Base-by-base conservation (phyloP, 129 eudicot genomes). In the Tagetes patula region DNA sequence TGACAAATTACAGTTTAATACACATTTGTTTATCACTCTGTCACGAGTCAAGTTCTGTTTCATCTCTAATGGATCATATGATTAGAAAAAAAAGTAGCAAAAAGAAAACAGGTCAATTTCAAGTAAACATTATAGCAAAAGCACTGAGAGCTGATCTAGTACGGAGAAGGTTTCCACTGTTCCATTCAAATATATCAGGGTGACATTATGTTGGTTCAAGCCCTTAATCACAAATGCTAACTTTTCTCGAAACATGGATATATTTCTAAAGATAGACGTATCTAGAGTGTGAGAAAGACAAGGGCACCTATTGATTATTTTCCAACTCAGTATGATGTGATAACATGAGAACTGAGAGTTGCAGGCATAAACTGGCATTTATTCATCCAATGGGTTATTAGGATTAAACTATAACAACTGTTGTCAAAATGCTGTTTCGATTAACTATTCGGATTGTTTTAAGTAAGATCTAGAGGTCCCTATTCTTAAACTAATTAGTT, bases 121-220 rank as follows among this genome's bases (percentile, higher is more conserved):
- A 42, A 9, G 46, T 42, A 42, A 42, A 42, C 46, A 20, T 20
- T 20, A 20, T 20, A 20, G 27, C 27, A 20, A 20, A 20, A 20
- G 27, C 27, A 20, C 27, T 20, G 27, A 20, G 27, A 42, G 8
- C 46, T 42, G 46, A 42, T 42, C 6, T 42, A 9, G 46, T 42
- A 53, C 27, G 58, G 41, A 71, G n/a, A 71, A 38, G 33, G 43
- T 11, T 54, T 53, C 52, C 31, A 53, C 8, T 54, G 38, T 54
- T 53, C 52, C 31, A 53, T 3, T 54, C 49, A 30, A 53, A 50
- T 70, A 38, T 30, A 53, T 27, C 27, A 12, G 12, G 50, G 65
- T 70, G 64, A 37, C 47, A 71, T 42, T 55, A 12, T 72, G 31
- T 43, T 55, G 33, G 2, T 42, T 42, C 42, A 56, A 54, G 76